A percentile compares a stretch with the other conserved stretches of the same genome.
Conservation (phyloP, 176 grass and related monocot species). For the Eragrostis curvula region DNA sequence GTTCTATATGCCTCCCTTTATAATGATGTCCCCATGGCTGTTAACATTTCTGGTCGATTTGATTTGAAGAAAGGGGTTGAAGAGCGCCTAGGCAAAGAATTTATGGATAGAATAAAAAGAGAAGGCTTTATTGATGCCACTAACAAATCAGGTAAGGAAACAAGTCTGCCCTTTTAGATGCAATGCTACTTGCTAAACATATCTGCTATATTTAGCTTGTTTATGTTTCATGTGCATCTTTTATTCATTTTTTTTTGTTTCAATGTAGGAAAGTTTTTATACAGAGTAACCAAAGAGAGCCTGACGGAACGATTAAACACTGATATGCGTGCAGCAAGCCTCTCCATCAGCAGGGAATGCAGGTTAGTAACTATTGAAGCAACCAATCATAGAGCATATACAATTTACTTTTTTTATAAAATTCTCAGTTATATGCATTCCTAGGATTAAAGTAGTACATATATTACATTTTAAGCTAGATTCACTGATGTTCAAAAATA, state of each 20-base stretch:
- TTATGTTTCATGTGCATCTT: neutral
- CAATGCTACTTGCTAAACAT: constrained; percentile 3
- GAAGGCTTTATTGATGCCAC: constrained; percentile 79
- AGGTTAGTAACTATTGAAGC: constrained; percentile 51
- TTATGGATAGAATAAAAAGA: constrained; percentile 71
- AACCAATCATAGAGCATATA: neutral
- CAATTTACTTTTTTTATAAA: constrained; percentile 13
- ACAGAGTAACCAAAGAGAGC: constrained; percentile 76
- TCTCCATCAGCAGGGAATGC: constrained; percentile 78
- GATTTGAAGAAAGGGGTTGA: constrained; percentile 71
- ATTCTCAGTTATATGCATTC: neutral
- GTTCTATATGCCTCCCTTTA: constrained; percentile 90
- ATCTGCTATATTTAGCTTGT: neutral
- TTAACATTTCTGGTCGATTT: constrained; percentile 90
- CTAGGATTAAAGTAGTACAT: neutral
- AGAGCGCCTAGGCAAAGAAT: constrained; percentile 77
- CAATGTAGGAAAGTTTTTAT: constrained; percentile 53
- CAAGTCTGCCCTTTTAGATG: neutral
- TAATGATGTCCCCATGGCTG: constrained; percentile 69
- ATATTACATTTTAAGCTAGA: neutral
- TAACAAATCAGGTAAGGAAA: constrained; percentile 59
- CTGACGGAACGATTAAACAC: constrained; percentile 77
- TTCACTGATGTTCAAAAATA: neutral
- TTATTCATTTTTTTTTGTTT: neutral
- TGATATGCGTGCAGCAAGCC: constrained; percentile 70